Conservation (phyloP, 2,329 filamentous ascomycete genomes). For the Penicillium fuscoglaucum region DNA sequence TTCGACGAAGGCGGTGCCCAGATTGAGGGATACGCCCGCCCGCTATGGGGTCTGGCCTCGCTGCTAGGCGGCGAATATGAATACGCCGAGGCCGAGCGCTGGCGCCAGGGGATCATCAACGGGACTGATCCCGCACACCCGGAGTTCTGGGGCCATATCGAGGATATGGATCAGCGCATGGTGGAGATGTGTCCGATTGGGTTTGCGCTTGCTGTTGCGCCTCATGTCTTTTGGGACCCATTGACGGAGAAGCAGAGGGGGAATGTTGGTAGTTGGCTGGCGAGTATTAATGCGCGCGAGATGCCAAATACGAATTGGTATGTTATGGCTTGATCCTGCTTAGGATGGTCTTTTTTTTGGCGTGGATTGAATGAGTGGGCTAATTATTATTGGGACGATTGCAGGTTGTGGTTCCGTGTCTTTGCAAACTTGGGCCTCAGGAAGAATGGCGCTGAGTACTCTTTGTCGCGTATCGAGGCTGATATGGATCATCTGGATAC, state of each 20-base stretch:
- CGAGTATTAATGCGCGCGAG: constrained; percentile 76
- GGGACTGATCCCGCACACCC: constrained; percentile 69
- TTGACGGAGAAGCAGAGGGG: constrained; percentile 61
- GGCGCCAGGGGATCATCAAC: constrained; percentile 68
- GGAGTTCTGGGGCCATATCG: constrained; percentile 76
- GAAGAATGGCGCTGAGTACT: constrained; percentile 71
- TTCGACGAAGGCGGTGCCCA: constrained; percentile 78
- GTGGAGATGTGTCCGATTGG: constrained; percentile 81
- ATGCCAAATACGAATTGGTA: constrained; percentile 66
- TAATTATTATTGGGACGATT: constrained; percentile 39
- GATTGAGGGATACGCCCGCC: constrained; percentile 72
- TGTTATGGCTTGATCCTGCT: constrained; percentile 6
- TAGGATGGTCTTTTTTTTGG: not conserved
- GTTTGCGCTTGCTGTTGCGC: constrained; percentile 69
- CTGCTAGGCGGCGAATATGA: constrained; percentile 67
- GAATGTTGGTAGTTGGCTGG: constrained; percentile 71
- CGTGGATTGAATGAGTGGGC: not conserved
- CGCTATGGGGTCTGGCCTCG: constrained; percentile 72
- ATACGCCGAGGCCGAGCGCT: constrained; percentile 64
- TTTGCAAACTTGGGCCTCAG: constrained; percentile 78
- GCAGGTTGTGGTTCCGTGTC: constrained; percentile 76
- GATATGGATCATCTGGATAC: constrained; percentile 78
- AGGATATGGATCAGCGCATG: constrained; percentile 79
- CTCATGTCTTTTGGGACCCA: constrained; percentile 63
- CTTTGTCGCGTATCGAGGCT: constrained; percentile 66